phyloP scores from a whole-genome alignment of 345 rosid genomes.

The Microcos paniculata region DNA sequence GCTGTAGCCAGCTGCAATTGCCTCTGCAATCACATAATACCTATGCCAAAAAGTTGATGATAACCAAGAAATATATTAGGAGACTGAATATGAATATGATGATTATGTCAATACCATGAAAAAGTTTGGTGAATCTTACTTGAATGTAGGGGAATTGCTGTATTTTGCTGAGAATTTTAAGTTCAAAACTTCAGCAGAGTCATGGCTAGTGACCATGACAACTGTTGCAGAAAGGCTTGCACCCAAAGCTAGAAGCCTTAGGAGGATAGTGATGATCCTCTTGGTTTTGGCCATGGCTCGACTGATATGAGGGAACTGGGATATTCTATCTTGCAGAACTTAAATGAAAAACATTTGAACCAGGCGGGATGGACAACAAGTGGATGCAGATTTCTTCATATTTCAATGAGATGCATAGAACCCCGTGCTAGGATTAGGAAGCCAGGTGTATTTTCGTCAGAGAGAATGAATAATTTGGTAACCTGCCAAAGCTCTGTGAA shows the following conservation, averaged over 20 bases:
- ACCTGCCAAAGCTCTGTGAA: slow-evolving; percentile 11
- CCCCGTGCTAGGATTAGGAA: background rate
- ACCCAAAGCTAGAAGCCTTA: slow-evolving; percentile 46
- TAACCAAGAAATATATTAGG: background rate
- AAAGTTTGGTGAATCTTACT: slow-evolving; percentile 23
- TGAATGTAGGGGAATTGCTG: slow-evolving; percentile 45
- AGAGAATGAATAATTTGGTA: background rate
- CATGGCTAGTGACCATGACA: slow-evolving; percentile 48
- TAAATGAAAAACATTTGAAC: background rate
- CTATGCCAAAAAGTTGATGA: slow-evolving; percentile 18
- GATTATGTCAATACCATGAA: background rate
- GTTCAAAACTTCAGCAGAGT: slow-evolving; percentile 44
- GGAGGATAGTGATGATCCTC: slow-evolving; percentile 21
- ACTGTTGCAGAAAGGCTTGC: slow-evolving; percentile 38
- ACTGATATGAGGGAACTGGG: background rate
- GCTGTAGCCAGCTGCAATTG: slow-evolving; percentile 43
- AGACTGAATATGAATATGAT: background rate
- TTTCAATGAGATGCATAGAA: background rate
- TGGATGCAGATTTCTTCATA: background rate
- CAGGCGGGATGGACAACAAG: background rate
- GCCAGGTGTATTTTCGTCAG: background rate
- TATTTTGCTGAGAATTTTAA: slow-evolving; percentile 57
- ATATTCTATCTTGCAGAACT: background rate
- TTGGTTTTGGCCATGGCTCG: slow-evolving; percentile 17
- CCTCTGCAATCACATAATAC: slow-evolving; percentile 53